Evolutionary conservation across 2,329 filamentous ascomycete species (phyloP), one percentile per base, ranked within the genome.

Genomic region (Alternaria brassicae): DNA sequence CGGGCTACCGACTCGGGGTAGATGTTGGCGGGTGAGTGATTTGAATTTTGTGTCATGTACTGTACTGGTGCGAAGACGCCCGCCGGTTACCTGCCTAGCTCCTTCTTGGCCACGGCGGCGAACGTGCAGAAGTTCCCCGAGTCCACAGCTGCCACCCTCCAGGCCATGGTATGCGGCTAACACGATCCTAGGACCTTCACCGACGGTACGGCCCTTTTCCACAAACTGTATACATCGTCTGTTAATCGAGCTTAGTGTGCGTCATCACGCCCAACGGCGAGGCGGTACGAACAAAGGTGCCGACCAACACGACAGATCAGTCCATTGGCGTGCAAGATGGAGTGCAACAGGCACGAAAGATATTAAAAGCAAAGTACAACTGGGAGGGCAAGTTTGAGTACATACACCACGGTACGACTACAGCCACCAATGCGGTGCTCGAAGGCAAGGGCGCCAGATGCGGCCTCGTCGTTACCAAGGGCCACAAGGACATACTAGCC

Each of bases 331-430:
- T 83, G 53, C 77, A 80, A 37, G 70, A 82, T 32, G 81, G 81
- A 17, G 81, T 83, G 47, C 53, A 66, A 2, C 81, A 82, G 61
- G 80, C 77, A 2, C 77, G 79, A 21, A 68, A 73, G 25, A 69
- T 77, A 8, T 65, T 83, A 4, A 72, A 79, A 49, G 70, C 77
- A 3, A 71, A 74, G 19, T 79, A 78, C 60, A 60, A 65, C 59
- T 82, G 79, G 79, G 70, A 77, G 1, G 81, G 80, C n/a, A 77
- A 76, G 42, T 83, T 83, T 60, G 75, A 80, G 21, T 82, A 80
- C 63, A 81, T 84, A 48, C 81, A 84, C 50, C 81, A 84, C 65
- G 82, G 82, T 8, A 83, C 81, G 1, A 83, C 82, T 2, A 80
- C 80, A 10, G 81, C 78, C 2, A 84, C 82, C 1, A 84, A 83